Base-by-base conservation (phyloP, 257 asterid species). In the Solanum chiquidenum region DNA sequence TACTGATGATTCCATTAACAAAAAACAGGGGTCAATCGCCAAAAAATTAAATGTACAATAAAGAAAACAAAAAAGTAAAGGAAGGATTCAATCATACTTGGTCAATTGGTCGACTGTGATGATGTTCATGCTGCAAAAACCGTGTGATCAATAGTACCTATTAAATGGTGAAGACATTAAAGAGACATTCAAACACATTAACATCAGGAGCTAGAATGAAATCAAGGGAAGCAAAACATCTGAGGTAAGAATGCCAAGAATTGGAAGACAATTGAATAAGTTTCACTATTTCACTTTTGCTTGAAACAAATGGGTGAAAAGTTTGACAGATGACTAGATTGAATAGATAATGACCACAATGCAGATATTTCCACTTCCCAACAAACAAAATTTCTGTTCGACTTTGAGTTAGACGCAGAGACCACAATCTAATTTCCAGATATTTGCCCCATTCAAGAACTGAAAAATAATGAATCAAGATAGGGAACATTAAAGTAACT, bases 81-180 rank as follows among this genome's bases (percentile, higher is more conserved):
- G 60, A 77, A 89, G 84, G 71, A 34, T 60, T 87, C 85, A 72
- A 21, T 52, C 91, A 83, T 90, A 95, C 99, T 92, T 93, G 99
- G 88, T 91, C 93, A 86, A 92, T 95, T 74, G 98, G 92, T 83
- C 97, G 95, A 82, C 99, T 95, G 85, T 95, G 97, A 91, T 97
- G 99, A 94, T 94, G 99, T 91, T 95, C 99, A 89, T 97, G 99
- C 95, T 97, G 99, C 92, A 97, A 93, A 91, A 95, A 97, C 79
- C 99, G 98, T 66, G 96, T 95, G 89, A 97, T 95, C 92, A 96
- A 87, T 72, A 97, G 87, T 86, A 95, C 92, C 99, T 97, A 94
- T 88, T 87, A 87, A 90, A 90, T 55, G 87, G 68, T 52, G 84
- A 87, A 88, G 68, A 89, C 37, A 77, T 25, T 40, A 89, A 87